Evolutionary conservation across 2,329 filamentous ascomycete species (phyloP).

Genomic region (Geosmithia flava): DNA sequence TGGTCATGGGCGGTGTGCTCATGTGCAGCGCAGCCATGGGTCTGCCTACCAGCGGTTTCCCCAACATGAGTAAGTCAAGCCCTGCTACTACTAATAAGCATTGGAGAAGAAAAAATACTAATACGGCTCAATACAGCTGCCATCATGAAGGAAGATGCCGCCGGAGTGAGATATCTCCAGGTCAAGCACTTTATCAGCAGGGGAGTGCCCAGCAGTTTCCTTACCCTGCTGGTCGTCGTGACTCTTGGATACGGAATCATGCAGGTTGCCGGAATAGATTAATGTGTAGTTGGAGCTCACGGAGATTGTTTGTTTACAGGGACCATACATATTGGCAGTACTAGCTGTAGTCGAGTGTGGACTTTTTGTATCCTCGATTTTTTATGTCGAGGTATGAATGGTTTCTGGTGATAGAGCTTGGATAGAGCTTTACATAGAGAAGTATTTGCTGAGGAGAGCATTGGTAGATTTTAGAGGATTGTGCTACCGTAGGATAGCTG

Average conservation of each 20-base stretch:
- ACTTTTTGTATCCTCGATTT: not conserved
- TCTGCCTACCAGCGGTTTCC: slow-evolving; percentile 89
- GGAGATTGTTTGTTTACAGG: too few species aligned
- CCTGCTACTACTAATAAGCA: not conserved
- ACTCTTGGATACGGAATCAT: slow-evolving; percentile 87
- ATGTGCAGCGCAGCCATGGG: slow-evolving; percentile 98
- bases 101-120: slow-evolving; percentile 7
- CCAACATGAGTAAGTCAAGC: slow-evolving; percentile 86
- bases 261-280: slow-evolving; percentile 55
- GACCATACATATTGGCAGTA: too few species aligned
- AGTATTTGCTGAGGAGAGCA: too few species aligned
- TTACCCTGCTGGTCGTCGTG: slow-evolving; percentile 72
- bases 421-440: too few species aligned
- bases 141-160: slow-evolving; percentile 98
- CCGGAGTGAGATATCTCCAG: slow-evolving; percentile 79
- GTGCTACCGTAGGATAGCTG: too few species aligned
- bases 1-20: slow-evolving; percentile 89
- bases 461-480: too few species aligned
- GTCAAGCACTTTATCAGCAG: slow-evolving; percentile 92
- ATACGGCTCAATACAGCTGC: slow-evolving; percentile 47
- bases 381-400: too few species aligned
- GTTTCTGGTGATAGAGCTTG: too few species aligned
- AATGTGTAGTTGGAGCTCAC: slow-evolving; percentile 4
- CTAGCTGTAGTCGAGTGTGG: not conserved
- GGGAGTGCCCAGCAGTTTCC: slow-evolving; percentile 77